Evolutionary conservation across 2,329 filamentous ascomycete genomes (phyloP).

Genomic region (Basipetospora chlamydospora): DNA sequence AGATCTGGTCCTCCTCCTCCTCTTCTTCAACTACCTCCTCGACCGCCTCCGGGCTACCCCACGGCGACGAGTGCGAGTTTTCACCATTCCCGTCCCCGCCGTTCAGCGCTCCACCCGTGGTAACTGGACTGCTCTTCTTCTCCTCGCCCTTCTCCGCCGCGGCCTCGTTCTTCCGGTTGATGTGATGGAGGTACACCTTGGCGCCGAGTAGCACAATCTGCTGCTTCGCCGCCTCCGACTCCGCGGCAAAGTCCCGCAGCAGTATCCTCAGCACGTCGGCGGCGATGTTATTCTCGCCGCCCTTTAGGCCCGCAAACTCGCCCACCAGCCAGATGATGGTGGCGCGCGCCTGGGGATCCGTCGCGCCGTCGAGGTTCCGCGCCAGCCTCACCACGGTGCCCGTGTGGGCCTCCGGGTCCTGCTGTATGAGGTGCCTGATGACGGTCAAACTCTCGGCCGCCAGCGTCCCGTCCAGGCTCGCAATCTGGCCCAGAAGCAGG

Average conservation of each 20-base stretch:
- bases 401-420: slow-evolving; percentile 65
- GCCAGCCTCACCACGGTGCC: slow-evolving; percentile 80
- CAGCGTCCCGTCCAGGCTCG: slow-evolving; percentile 71
- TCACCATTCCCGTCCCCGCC: slow-evolving; percentile 6
- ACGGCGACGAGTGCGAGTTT: slow-evolving; percentile 5
- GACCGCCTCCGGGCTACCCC: no score
- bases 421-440: slow-evolving; percentile 88
- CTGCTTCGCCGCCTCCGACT: slow-evolving; percentile 73
- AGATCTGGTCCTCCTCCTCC: slow-evolving; percentile 52
- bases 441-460: slow-evolving; percentile 91
- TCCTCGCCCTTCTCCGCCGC: slow-evolving; percentile 20
- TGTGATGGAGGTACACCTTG: slow-evolving; percentile 88
- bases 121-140: no score
- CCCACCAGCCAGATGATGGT: slow-evolving; percentile 97
- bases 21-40: no score
- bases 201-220: slow-evolving; percentile 87
- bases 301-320: slow-evolving; percentile 71
- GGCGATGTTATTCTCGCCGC: slow-evolving; percentile 78
- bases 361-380: slow-evolving; percentile 79
- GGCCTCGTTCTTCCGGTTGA: slow-evolving; percentile 47
- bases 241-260: slow-evolving; percentile 68
- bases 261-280: slow-evolving; percentile 84
- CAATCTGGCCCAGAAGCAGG: slow-evolving; percentile 74
- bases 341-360: slow-evolving; percentile 75
- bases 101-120: no score